Base-by-base conservation (phyloP, 73 alveolate genomes). In the Blepharisma stoltei region DNA sequence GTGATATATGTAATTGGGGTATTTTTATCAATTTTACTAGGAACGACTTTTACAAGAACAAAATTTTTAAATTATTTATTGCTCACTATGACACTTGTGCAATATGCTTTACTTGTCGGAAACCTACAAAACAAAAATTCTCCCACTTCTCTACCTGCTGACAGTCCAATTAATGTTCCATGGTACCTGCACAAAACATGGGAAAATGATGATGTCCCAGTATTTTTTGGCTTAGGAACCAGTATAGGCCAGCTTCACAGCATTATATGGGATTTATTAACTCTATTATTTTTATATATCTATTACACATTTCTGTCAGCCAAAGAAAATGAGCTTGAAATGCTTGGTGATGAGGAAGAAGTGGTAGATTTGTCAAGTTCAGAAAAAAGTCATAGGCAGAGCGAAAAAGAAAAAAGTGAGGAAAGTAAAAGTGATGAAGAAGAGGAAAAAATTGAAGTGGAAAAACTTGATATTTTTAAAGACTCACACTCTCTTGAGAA, bases 131-230 rank as follows among this genome's bases (percentile, higher is more conserved):
- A n/a, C 2, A 25, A n/a, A 2, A 60, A 60, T 25, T 60, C 73
- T 60, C 73, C 73, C 0, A 14, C 14, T 2, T 38, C 18, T 25
- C 5, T 60, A 2, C 73, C 73, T 18, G 23, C 2, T 8, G 73
- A 60, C 23, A 60, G 23, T 8, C 38, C 14, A 60, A 60, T 25
- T 20, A 60, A 60, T 38, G 23, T 38, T 9, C 73, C 73, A 14
- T 60, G 73, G 73, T 60, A 60, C 5, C 14, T 47, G 23, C 14
- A 38, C 14, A 60, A 14, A 8, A 60, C 14, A 8, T 60, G 73
- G 73, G 23, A 25, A 60, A 60, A n/a, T 5, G 46, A 60, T 14
- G 73, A 60, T 60, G 73, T 14, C 5, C 73, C 73, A 20, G 73
- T 60, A 9, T 60, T 60, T 60, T 25, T 60, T 18, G 23, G 23